A percentile compares a stretch with the other conserved stretches of the same genome.
phyloP scores from a whole-genome alignment of 495 filamentous ascomycete genomes.

The Penicillium arizonense region DNA sequence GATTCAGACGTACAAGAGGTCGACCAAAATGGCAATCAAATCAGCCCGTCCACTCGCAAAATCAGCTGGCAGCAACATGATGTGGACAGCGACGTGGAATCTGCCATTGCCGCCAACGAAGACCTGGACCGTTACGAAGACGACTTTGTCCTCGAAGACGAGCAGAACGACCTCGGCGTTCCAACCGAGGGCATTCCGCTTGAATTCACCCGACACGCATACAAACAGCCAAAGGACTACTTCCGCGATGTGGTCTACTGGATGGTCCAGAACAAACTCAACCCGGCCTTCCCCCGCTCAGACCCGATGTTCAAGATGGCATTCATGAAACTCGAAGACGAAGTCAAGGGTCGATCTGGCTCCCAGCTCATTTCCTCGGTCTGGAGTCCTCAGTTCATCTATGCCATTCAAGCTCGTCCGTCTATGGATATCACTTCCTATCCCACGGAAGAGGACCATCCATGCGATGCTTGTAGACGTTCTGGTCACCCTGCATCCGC shows the following conservation, averaged over 20 bases:
- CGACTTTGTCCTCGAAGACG: conserved; percentile 70
- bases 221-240: conserved; percentile 69
- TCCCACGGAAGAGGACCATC: conserved; percentile 36
- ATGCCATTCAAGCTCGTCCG: conserved; percentile 66
- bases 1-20: conserved; percentile 7
- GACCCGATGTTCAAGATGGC: conserved; percentile 67
- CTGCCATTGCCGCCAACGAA: conserved; percentile 33
- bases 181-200: conserved; percentile 65
- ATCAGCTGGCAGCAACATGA: conserved; percentile 1
- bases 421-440: conserved; percentile 35
- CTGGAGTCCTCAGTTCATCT: conserved; percentile 68
- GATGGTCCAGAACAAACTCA: conserved; percentile 75
- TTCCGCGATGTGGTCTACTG: conserved; percentile 80
- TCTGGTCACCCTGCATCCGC: conserved; percentile 63
- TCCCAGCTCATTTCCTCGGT: conserved; percentile 72
- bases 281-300: conserved; percentile 66
- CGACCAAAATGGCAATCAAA: neutral
- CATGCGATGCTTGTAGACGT: conserved; percentile 78
- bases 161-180: conserved; percentile 59
- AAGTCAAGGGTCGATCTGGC: conserved; percentile 62
- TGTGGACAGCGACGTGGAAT: conserved; percentile 37
- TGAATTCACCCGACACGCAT: conserved; percentile 63
- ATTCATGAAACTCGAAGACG: conserved; percentile 72
- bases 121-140: conserved; percentile 62
- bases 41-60: neutral